Evolutionary conservation across 2,329 filamentous ascomycete species (phyloP), one percentile per base, ranked within the genome.

Genomic region (Pyrenochaeta sp.): DNA sequence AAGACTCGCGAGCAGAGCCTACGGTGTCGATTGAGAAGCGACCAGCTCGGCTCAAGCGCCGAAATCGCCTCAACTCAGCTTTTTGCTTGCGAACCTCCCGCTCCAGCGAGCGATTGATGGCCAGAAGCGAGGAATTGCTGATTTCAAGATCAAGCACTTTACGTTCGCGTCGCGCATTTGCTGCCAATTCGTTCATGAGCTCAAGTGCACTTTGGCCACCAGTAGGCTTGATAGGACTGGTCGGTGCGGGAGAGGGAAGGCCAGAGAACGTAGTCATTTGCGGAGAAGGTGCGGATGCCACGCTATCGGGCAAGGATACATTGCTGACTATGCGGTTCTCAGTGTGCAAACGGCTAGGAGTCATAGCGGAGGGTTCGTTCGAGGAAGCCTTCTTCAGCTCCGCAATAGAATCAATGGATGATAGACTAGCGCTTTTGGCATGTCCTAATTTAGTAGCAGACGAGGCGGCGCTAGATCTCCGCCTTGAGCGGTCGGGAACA

Each of bases 121-220:
- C 95, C 55, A 97, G 86, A 2, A 99, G 84, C 1, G 93, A 97
- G 1, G 92, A 95, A 72, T 99, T 99, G 54, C 91, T 97, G 63
- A 99, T 99, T 75, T 99, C 92, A 5, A 99, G 82, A 75, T 99
- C 95, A 66, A 98, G 86, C 0, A 99, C 93, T 80, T 98, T 99
- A 60, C 95, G 88, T 77, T 98, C 95, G 36, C 92, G 87, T 30
- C 95, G 87, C 13, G 95, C 95, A 73, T 92, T 95, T n/a, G 90
- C 86, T 10, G 95, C 92, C 6, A 92, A 83, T 59, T 96, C 93
- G 61, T 87, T 91, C 60, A 90, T 81, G 7, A 87, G 83, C 54
- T 90, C 87, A 15, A 85, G 72, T 1, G 81, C 68, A 72, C 62
- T 83, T 76, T 72, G 73, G 60, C 69, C 76, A 67, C 78, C 80